Conservation (phyloP, 2,329 filamentous ascomycete species). For the Colletotrichum phormii region DNA sequence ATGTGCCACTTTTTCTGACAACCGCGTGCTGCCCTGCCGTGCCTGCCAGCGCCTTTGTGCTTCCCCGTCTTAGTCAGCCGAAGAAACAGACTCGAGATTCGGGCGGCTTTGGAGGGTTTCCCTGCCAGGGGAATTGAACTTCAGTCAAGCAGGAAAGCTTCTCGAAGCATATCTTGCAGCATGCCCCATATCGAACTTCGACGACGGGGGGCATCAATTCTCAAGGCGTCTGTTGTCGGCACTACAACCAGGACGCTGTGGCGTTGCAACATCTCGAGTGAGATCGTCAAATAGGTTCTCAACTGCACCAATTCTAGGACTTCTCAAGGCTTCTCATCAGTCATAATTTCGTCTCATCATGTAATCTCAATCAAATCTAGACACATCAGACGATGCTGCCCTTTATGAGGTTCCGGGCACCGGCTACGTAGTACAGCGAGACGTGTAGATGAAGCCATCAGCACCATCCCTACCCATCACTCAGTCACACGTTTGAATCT, state of each 20-base stretch:
- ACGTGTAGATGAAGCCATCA: constrained; percentile 13
- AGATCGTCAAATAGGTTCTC: background rate
- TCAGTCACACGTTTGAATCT: background rate
- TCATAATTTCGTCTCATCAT: background rate
- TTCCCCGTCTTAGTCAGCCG: background rate
- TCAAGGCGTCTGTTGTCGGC: too few species aligned
- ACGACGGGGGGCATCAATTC: background rate
- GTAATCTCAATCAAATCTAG: background rate
- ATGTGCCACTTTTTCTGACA: too few species aligned
- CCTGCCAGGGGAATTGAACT: background rate
- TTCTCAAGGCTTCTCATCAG: background rate
- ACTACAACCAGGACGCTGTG: too few species aligned
- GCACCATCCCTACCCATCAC: background rate
- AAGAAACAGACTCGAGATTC: background rate
- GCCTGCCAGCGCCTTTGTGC: too few species aligned
- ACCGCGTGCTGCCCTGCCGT: too few species aligned
- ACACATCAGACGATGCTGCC: background rate
- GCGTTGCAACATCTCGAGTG: background rate
- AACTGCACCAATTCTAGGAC: background rate
- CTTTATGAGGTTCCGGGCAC: background rate
- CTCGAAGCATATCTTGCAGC: background rate
- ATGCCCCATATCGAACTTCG: background rate
- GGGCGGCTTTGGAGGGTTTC: background rate
- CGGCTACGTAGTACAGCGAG: background rate
- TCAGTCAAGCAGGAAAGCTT: background rate